These are phyloP conservation scores for Naganishia vaughanmartiniae DNA, from an alignment of 768 basidiomycete species.

Conservation along the genomic window DNA sequence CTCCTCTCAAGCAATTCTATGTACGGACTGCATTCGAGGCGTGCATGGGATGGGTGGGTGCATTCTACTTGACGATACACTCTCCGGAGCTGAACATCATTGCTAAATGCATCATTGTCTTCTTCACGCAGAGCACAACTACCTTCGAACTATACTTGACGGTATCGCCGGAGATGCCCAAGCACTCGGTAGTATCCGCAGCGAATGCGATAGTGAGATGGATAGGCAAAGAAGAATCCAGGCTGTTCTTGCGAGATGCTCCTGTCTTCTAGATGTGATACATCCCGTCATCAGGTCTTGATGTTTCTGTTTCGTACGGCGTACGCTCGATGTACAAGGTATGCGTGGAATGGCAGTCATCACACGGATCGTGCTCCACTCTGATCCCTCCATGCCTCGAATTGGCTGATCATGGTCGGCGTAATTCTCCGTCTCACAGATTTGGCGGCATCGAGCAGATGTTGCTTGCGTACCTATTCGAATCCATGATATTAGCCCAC, in stretches of 20 bases:
- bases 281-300: background rate
- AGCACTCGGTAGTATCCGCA: conserved; percentile 79
- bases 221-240: conserved; percentile 82
- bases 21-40: conserved; percentile 80
- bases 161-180: conserved; percentile 76
- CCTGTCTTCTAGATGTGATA: conserved; percentile 68
- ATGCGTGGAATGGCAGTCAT: background rate
- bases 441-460: conserved; percentile 71
- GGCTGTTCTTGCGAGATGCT: conserved; percentile 79
- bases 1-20: conserved; percentile 79
- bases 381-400: conserved; percentile 66
- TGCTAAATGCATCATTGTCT: background rate
- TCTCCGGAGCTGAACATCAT: background rate
- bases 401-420: conserved; percentile 68
- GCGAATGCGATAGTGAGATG: conserved; percentile 86
- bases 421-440: conserved; percentile 80
- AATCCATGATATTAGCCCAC: background rate
- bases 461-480: conserved; percentile 67
- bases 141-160: conserved; percentile 88
- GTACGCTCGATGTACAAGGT: background rate
- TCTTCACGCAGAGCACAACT: conserved; percentile 70
- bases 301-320: background rate
- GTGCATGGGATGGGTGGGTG: conserved; percentile 90
- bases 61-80: background rate
- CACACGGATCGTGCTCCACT: conserved; percentile 35